A percentile compares a stretch with the other conserved stretches of the same genome.
Evolutionary conservation across 495 filamentous ascomycete genomes (phyloP).

Genomic region (Parathielavia appendiculata): DNA sequence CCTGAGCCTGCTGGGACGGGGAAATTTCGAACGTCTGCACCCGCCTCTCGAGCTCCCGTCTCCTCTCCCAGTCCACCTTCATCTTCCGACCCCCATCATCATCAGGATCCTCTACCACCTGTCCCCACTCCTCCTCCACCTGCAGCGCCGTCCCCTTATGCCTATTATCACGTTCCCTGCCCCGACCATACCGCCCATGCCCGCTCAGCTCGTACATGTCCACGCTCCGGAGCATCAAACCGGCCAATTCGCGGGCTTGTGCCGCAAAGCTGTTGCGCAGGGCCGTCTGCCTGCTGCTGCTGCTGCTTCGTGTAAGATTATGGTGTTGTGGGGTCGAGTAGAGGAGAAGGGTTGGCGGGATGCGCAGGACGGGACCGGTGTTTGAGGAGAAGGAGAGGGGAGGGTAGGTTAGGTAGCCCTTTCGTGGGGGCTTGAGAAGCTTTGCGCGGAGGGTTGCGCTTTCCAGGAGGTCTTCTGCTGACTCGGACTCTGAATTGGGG

Average conservation of each 20-base stretch:
- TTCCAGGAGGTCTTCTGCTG: slow-evolving; percentile 4
- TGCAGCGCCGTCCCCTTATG: slow-evolving; percentile 19
- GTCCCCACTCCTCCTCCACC: slow-evolving; percentile 18
- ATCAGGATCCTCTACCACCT: neutral
- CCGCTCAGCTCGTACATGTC: slow-evolving; percentile 31
- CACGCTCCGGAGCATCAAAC: slow-evolving; percentile 37
- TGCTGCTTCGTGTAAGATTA: neutral
- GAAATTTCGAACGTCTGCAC: slow-evolving; percentile 7
- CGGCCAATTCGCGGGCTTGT: slow-evolving; percentile 36
- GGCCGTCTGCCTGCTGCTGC: neutral
- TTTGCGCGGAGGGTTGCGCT: neutral
- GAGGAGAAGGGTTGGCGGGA: slow-evolving; percentile 37
- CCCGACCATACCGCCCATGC: neutral
- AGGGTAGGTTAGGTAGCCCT: slow-evolving; percentile 11
- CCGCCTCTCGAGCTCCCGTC: slow-evolving; percentile 6
- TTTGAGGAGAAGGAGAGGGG: slow-evolving; percentile 35
- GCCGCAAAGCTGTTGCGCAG: slow-evolving; percentile 29
- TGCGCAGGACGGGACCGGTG: slow-evolving; percentile 27
- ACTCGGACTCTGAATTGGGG: neutral
- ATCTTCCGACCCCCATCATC: slow-evolving; percentile 8
- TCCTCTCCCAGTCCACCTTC: slow-evolving; percentile 1
- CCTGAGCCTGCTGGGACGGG: neutral
- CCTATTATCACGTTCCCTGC: no score
- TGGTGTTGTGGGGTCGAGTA: slow-evolving; percentile 18
- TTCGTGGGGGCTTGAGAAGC: slow-evolving; percentile 20